phyloP scores from a whole-genome alignment of 805 yeast species.

The Wickerhamiella kazuoi region DNA sequence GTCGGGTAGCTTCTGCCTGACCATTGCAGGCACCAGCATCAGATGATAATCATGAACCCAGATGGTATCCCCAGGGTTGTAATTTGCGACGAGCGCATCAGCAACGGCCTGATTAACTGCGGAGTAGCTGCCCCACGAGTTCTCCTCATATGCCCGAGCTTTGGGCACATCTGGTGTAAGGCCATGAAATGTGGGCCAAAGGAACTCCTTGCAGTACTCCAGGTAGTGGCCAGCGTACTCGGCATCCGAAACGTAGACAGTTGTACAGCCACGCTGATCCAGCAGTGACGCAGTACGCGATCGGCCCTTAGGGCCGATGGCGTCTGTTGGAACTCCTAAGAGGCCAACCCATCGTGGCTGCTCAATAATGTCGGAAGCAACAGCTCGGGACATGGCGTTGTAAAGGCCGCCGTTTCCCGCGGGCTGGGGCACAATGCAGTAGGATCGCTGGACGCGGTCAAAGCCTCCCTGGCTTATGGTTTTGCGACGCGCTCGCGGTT shows the following conservation, averaged over 20 bases:
- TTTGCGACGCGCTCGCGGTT: not conserved
- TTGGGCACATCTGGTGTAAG: conserved; percentile 92
- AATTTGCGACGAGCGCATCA: conserved; percentile 46
- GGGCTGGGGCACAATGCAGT: conserved; percentile 20
- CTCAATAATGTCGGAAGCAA: conserved; percentile 20
- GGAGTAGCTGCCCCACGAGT: conserved; percentile 78
- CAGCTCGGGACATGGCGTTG: conserved; percentile 60
- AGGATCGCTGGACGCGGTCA: not conserved
- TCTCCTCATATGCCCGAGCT: conserved; percentile 86
- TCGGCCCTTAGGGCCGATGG: conserved; percentile 21
- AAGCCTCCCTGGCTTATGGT: not conserved
- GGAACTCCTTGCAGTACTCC: conserved; percentile 79
- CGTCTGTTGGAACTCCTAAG: conserved; percentile 78
- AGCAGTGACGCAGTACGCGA: conserved; percentile 31
- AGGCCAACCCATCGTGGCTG: conserved; percentile 71
- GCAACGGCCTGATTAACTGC: conserved; percentile 65
- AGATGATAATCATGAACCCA: conserved; percentile 95
- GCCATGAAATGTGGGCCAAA: conserved; percentile 91
- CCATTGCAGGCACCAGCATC: conserved; percentile 69
- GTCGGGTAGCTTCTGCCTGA: conserved; percentile 39
- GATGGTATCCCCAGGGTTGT: conserved; percentile 57
- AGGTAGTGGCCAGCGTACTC: conserved; percentile 82
- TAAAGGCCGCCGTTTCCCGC: conserved; percentile 79
- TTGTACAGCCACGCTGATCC: conserved; percentile 28
- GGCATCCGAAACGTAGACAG: conserved; percentile 58